phyloP scores from a whole-genome alignment of 768 basidiomycete genomes.

The Epithele typhae region DNA sequence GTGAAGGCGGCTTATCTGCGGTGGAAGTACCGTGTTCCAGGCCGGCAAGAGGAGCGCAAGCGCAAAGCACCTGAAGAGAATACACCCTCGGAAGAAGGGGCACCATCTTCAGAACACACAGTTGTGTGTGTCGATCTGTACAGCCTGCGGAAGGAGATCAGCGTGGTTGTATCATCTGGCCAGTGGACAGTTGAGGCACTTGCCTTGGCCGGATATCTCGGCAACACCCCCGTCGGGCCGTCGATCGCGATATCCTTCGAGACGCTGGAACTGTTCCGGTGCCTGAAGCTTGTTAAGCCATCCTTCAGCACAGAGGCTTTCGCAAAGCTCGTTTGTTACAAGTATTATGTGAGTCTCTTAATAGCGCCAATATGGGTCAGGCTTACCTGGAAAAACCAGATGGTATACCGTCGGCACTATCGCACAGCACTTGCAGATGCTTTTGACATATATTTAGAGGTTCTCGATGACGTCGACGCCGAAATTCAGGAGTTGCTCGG shows the following conservation, averaged over 20 bases:
- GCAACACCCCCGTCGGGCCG: conserved; percentile 2
- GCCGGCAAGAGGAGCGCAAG: not conserved
- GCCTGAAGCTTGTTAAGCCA: conserved; percentile 6
- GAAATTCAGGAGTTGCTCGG: conserved; percentile 23
- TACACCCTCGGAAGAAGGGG: not conserved
- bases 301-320: conserved; percentile 19
- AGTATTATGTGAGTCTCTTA: conserved; percentile 13
- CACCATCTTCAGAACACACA: too few species aligned
- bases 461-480: conserved; percentile 19
- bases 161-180: not conserved
- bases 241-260: conserved; percentile 14
- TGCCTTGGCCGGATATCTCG: conserved; percentile 6
- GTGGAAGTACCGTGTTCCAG: conserved; percentile 2
- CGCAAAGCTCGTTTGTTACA: conserved; percentile 15
- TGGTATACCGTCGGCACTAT: conserved; percentile 22
- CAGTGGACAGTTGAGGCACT: not conserved
- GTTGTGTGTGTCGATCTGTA: conserved; percentile 11
- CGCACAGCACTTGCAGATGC: conserved; percentile 25
- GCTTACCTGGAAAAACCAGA: conserved; percentile 16
- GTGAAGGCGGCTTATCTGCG: conserved; percentile 1
- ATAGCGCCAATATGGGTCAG: not conserved
- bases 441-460: conserved; percentile 33
- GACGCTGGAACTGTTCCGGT: conserved; percentile 14
- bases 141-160: not conserved
- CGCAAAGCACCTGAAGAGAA: not conserved